These are phyloP conservation scores for Trichomonas gallinae DNA, from an alignment of 208 protist species.

Conservation along the genomic window DNA sequence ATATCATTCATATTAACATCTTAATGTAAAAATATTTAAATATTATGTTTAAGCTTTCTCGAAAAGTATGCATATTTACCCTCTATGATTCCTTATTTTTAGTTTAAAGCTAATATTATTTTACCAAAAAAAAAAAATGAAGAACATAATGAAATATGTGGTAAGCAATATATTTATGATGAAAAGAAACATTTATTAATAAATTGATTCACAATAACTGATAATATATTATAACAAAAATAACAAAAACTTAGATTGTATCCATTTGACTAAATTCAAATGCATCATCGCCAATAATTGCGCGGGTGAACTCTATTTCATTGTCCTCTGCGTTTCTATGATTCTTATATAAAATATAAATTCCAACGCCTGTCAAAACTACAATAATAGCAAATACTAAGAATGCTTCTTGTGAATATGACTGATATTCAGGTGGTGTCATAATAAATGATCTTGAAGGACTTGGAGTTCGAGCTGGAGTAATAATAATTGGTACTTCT, in stretches of 20 bases:
- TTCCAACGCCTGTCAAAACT: background rate
- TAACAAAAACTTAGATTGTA: background rate
- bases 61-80: no score
- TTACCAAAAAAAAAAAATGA: no score
- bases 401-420: background rate
- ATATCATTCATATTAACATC: no score
- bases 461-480: background rate
- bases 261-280: background rate
- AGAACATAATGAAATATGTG: no score
- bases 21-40: no score
- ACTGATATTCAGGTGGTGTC: background rate
- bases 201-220: no score
- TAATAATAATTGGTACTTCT: background rate
- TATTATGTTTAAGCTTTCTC: no score
- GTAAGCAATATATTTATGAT: no score
- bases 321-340: background rate
- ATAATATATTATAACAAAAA: background rate
- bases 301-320: background rate
- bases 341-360: background rate
- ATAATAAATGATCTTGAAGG: no score
- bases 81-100: no score
- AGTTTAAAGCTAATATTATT: no score
- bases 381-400: background rate
- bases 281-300: background rate
- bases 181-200: no score